These are phyloP conservation scores for Tarenaya hassleriana DNA, from an alignment of 345 rosid genomes.

Conservation along the genomic window DNA sequence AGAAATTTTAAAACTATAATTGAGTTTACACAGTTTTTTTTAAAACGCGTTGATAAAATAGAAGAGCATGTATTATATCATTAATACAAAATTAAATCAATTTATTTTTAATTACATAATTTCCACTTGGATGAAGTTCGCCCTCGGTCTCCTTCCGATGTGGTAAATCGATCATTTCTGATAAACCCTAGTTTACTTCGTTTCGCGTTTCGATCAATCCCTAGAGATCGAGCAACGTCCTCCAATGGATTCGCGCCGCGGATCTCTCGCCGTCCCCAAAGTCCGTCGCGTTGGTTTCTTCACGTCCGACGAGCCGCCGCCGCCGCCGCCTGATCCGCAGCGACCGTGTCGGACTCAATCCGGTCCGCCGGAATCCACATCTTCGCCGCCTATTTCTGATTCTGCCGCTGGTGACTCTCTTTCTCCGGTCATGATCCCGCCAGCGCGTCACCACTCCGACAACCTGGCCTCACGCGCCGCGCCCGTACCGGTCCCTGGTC, in stretches of 20 bases:
- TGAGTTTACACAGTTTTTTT: too few species aligned
- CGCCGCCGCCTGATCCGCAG: constrained; percentile 23
- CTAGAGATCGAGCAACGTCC: constrained; percentile 1
- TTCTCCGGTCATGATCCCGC: constrained; percentile 68
- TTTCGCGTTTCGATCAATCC: too few species aligned
- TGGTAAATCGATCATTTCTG: too few species aligned
- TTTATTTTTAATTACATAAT: too few species aligned
- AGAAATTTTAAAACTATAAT: too few species aligned
- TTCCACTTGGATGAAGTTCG: too few species aligned
- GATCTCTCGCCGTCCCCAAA: constrained; percentile 42
- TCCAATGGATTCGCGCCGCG: constrained; percentile 50
- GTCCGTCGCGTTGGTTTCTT: constrained; percentile 79
- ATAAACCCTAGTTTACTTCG: too few species aligned
- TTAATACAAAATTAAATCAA: too few species aligned
- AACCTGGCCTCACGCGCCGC: constrained; percentile 45
- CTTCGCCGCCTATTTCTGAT: constrained; percentile 38
- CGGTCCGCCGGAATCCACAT: constrained; percentile 34
- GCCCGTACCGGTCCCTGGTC: constrained; percentile 52
- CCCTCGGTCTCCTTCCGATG: too few species aligned
- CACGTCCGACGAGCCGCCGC: constrained; percentile 42
- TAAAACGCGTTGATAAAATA: too few species aligned
- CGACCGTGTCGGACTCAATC: constrained; percentile 43
- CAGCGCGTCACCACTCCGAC: constrained; percentile 60
- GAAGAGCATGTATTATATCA: too few species aligned
- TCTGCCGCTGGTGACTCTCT: constrained; percentile 48